Evolutionary conservation across 108 stramenopile genomes (phyloP).

Genomic region (Cyclotella atomus): DNA sequence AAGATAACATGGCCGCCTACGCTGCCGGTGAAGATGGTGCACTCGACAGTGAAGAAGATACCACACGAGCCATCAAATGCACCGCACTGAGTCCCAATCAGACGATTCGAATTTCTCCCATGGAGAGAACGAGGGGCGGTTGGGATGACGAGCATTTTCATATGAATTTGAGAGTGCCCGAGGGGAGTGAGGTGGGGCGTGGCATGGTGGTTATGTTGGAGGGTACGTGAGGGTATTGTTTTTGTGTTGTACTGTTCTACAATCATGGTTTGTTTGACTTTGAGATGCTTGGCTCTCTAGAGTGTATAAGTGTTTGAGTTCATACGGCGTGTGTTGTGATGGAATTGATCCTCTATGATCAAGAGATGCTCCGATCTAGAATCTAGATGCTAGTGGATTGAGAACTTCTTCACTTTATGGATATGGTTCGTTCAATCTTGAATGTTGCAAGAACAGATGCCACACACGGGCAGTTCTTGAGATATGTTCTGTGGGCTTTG

Average conservation of each 20-base stretch:
- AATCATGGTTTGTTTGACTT: background rate
- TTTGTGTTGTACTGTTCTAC: background rate
- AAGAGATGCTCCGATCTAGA: too few species aligned
- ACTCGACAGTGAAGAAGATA: background rate
- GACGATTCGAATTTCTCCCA: constrained; percentile 42
- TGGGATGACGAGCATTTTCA: constrained; percentile 61
- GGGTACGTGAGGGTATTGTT: constrained; percentile 9
- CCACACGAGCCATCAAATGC: constrained; percentile 3
- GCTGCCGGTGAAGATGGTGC: constrained; percentile 3
- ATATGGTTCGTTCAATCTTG: too few species aligned
- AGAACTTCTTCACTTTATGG: too few species aligned
- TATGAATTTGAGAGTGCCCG: constrained; percentile 38
- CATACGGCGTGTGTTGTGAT: too few species aligned
- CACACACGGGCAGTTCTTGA: too few species aligned
- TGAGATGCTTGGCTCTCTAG: background rate
- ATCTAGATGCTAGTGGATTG: too few species aligned
- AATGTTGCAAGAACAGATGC: too few species aligned
- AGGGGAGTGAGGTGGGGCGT: constrained; percentile 23
- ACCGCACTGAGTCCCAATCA: constrained; percentile 18
- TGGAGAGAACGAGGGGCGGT: constrained; percentile 44
- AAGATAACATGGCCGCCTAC: background rate
- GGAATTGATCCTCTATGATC: too few species aligned
- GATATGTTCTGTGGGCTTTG: too few species aligned
- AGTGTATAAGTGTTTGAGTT: too few species aligned
- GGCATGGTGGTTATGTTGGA: constrained; percentile 47